These are phyloP conservation scores for Coemansia sp. DNA, from an alignment of 192 early-diverging fungal genomes.

Conservation along the genomic window DNA sequence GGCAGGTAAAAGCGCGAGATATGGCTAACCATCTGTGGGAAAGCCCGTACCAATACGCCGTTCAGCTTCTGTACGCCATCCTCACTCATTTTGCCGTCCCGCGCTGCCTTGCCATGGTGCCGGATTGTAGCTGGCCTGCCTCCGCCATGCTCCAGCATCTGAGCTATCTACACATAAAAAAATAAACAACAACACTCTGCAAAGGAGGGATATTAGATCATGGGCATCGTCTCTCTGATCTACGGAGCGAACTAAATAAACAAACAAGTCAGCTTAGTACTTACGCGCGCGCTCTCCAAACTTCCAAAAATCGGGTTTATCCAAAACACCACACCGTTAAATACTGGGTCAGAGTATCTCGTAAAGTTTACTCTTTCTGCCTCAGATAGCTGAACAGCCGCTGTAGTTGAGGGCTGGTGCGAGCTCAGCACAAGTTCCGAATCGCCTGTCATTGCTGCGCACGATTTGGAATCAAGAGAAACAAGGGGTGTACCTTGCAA, in stretches of 20 bases:
- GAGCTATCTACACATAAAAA: slow-evolving; percentile 27
- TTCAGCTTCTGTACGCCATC: slow-evolving; percentile 28
- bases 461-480: slow-evolving; percentile 4
- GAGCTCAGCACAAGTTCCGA: not conserved
- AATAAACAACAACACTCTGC: not conserved
- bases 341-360: slow-evolving; percentile 29
- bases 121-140: slow-evolving; percentile 37
- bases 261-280: not conserved
- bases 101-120: slow-evolving; percentile 12
- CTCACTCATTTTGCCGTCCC: not conserved
- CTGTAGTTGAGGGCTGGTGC: not conserved
- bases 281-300: slow-evolving; percentile 31
- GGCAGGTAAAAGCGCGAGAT: slow-evolving; percentile 41
- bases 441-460: slow-evolving; percentile 13
- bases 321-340: slow-evolving; percentile 50
- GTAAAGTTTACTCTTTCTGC: slow-evolving; percentile 43
- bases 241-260: not conserved
- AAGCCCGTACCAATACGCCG: slow-evolving; percentile 38
- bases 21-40: slow-evolving; percentile 51
- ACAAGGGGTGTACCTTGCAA: not conserved
- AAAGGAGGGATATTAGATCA: not conserved
- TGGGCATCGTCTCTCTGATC: not conserved
- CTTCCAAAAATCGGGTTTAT: slow-evolving; percentile 35
- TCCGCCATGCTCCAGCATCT: slow-evolving; percentile 35
- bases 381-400: slow-evolving; percentile 15